These are phyloP conservation scores for Verticillium dahliae DNA, from an alignment of 2,329 filamentous ascomycete genomes.

Conservation along the genomic window DNA sequence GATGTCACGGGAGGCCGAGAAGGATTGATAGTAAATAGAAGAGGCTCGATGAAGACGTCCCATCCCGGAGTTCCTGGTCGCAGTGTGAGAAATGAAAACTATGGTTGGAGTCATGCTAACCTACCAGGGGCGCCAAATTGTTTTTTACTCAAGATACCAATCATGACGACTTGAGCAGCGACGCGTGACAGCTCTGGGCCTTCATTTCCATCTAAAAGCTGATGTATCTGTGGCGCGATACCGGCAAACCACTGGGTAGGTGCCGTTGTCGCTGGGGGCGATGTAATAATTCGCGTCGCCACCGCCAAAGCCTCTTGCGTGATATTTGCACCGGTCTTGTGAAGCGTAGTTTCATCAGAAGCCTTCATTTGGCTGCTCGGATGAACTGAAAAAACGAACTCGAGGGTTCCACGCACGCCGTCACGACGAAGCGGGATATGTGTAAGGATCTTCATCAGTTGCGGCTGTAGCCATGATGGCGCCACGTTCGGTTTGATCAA, in stretches of 20 bases:
- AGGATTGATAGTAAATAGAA: conserved; percentile 46
- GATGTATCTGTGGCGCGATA: conserved; percentile 54
- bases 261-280: conserved; percentile 47
- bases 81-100: conserved; percentile 3
- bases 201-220: conserved; percentile 53
- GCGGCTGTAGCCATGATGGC: conserved; percentile 52
- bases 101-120: not conserved
- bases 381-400: conserved; percentile 66
- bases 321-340: conserved; percentile 55
- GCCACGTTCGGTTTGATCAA: conserved; percentile 55
- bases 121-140: conserved; percentile 56
- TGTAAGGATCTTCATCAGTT: conserved; percentile 51
- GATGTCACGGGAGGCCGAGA: conserved; percentile 10
- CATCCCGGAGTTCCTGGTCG: conserved; percentile 49
- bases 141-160: conserved; percentile 59
- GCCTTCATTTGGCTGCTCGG: conserved; percentile 39
- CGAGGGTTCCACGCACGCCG: conserved; percentile 61
- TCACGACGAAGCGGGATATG: conserved; percentile 53
- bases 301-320: conserved; percentile 62
- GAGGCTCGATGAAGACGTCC: conserved; percentile 53
- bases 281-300: conserved; percentile 54
- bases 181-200: conserved; percentile 52
- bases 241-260: conserved; percentile 53
- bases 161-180: conserved; percentile 57
- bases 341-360: conserved; percentile 33